A percentile compares a stretch with the other conserved stretches of the same genome.
Conservation (phyloP, 2,329 filamentous ascomycete genomes). For the Cladophialophora immunda region DNA sequence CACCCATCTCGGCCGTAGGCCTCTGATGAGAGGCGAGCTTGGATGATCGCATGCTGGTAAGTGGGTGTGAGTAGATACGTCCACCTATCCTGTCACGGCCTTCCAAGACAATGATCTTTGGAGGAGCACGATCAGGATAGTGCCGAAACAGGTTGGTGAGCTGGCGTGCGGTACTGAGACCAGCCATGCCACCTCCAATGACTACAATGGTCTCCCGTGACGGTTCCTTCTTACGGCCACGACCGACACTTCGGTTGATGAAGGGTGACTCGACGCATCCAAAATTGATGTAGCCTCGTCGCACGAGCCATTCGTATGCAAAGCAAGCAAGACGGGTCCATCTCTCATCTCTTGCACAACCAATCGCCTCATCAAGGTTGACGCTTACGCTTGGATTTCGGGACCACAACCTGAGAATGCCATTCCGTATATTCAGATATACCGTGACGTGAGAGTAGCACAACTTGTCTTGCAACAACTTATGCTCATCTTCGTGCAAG, state of each 20-base stretch:
- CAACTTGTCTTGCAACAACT: conserved; percentile 79
- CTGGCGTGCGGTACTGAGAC: conserved; percentile 89
- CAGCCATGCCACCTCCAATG: conserved; percentile 93
- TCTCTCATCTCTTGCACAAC: conserved; percentile 84
- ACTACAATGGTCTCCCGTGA: conserved; percentile 80
- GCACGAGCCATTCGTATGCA: conserved; percentile 90
- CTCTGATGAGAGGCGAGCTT: conserved; percentile 63
- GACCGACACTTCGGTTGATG: conserved; percentile 49
- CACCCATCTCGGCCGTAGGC: conserved; percentile 93
- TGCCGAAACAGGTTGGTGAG: conserved; percentile 86
- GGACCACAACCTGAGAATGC: conserved; percentile 88
- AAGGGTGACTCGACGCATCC: conserved; percentile 81
- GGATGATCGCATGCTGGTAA: conserved; percentile 66
- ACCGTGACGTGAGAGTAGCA: conserved; percentile 90
- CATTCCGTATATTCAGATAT: conserved; percentile 95
- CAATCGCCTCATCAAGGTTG: conserved; percentile 83
- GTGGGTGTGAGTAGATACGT: conserved; percentile 85
- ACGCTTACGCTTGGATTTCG: conserved; percentile 85
- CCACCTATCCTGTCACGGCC: conserved; percentile 88
- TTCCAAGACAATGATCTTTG: conserved; percentile 82
- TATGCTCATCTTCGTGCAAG: conserved; percentile 84
- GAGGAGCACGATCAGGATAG: conserved; percentile 75
- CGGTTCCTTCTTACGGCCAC: conserved; percentile 54
- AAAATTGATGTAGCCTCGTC: conserved; percentile 95
- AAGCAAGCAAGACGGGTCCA: conserved; percentile 91